Conservation (phyloP, 2,329 filamentous ascomycete genomes). For the Didymellaceae sp. region DNA sequence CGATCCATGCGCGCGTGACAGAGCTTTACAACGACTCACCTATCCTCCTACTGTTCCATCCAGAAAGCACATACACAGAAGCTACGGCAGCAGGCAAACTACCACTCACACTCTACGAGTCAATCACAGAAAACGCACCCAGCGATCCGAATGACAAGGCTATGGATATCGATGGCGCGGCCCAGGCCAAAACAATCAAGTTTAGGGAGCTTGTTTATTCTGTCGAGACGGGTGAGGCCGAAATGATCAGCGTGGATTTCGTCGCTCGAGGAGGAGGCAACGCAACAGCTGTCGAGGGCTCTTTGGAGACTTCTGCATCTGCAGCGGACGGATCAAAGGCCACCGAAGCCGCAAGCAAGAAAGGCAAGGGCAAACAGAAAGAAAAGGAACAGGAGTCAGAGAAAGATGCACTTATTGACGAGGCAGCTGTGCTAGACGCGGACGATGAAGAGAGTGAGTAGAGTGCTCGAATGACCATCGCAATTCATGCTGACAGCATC, state of each 20-base stretch:
- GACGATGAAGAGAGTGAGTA: slow-evolving; percentile 69
- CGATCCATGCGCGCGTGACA: slow-evolving; percentile 80
- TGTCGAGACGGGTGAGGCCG: slow-evolving; percentile 91
- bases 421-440: slow-evolving; percentile 54
- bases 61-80: slow-evolving; percentile 60
- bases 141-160: slow-evolving; percentile 46
- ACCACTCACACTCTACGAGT: slow-evolving; percentile 91
- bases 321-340: slow-evolving; percentile 27
- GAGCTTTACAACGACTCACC: slow-evolving; percentile 80
- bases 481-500: slow-evolving; percentile 8
- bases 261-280: slow-evolving; percentile 85
- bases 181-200: slow-evolving; percentile 59
- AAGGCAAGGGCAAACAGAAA: slow-evolving; percentile 61
- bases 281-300: slow-evolving; percentile 65
- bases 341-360: slow-evolving; percentile 56
- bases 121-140: slow-evolving; percentile 53
- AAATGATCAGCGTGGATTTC: slow-evolving; percentile 97
- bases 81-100: slow-evolving; percentile 75
- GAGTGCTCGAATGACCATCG: neutral
- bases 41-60: slow-evolving; percentile 88
- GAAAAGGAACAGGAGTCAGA: slow-evolving; percentile 60
- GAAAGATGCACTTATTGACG: slow-evolving; percentile 46
- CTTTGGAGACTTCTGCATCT: slow-evolving; percentile 25
- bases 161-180: slow-evolving; percentile 71
- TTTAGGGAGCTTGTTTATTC: slow-evolving; percentile 87